phyloP scores from a whole-genome alignment of 495 filamentous ascomycete genomes.

The Penicillium argentinense region DNA sequence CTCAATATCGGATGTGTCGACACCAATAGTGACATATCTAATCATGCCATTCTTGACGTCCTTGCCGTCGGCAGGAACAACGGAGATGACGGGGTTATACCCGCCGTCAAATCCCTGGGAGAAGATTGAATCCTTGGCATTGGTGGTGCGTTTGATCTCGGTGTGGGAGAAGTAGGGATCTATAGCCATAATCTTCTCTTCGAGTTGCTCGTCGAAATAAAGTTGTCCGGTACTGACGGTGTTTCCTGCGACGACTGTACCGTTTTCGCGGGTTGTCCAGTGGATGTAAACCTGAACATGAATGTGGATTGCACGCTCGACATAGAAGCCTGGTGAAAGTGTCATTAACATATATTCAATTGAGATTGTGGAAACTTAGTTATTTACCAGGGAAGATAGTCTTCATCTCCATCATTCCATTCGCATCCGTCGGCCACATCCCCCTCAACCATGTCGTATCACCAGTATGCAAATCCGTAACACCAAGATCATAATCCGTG shows the following conservation, averaged over 20 bases:
- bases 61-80: constrained; percentile 45
- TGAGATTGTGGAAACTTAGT: not conserved
- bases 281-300: constrained; percentile 29
- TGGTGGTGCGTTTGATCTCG: constrained; percentile 38
- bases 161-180: constrained; percentile 55
- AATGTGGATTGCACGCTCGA: constrained; percentile 32
- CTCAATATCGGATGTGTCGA: constrained; percentile 16
- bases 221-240: constrained; percentile 48
- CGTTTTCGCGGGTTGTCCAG: constrained; percentile 23
- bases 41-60: constrained; percentile 52
- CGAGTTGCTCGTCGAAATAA: constrained; percentile 54
- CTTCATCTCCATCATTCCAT: constrained; percentile 50
- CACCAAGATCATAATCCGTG: constrained; percentile 8
- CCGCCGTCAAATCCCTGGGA: constrained; percentile 32
- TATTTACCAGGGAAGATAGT: constrained; percentile 51
- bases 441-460: constrained; percentile 48
- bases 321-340: constrained; percentile 29
- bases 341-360: not conserved
- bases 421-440: constrained; percentile 46
- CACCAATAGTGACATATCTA: constrained; percentile 25
- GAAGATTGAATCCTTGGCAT: constrained; percentile 46
- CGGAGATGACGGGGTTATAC: constrained; percentile 51
- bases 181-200: constrained; percentile 40
- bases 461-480: constrained; percentile 23
- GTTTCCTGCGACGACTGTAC: constrained; percentile 17